These are phyloP conservation scores for Globisporangium canariense DNA, from an alignment of 352 stramenopile genomes.

Conservation along the genomic window DNA sequence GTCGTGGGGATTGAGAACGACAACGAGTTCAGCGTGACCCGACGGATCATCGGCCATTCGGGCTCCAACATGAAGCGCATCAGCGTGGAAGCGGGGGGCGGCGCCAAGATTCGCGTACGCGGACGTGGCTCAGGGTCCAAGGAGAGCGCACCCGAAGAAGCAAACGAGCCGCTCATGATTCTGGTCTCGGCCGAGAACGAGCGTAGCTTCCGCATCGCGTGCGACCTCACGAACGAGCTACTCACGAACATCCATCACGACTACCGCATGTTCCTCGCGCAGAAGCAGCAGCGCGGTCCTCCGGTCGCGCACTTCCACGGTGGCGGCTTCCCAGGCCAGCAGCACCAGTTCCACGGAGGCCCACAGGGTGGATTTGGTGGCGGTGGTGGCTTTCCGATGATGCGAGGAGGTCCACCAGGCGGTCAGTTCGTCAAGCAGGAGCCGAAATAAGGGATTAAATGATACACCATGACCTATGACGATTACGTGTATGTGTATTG, in stretches of 20 bases:
- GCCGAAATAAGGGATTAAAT: conserved; percentile 4
- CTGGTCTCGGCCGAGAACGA: conserved; percentile 85
- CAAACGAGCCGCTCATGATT: conserved; percentile 78
- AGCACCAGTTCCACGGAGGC: conserved; percentile 13
- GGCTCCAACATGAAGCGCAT: conserved; percentile 88
- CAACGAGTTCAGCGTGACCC: conserved; percentile 80
- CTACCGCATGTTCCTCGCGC: conserved; percentile 62
- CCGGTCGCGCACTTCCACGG: conserved; percentile 18
- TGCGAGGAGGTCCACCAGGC: conserved; percentile 13
- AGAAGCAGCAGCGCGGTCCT: conserved; percentile 18
- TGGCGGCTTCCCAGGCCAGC: conserved; percentile 5
- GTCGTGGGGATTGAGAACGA: conserved; percentile 85
- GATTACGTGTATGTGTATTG: not conserved
- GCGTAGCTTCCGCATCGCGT: conserved; percentile 77
- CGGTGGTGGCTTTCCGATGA: conserved; percentile 8
- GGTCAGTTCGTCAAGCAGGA: conserved; percentile 15
- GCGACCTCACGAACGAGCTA: conserved; percentile 60
- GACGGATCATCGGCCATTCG: conserved; percentile 75
- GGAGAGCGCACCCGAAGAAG: conserved; percentile 64
- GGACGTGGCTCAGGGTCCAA: conserved; percentile 77
- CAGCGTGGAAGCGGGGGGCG: conserved; percentile 70
- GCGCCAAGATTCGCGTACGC: conserved; percentile 84
- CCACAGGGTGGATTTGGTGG: conserved; percentile 2
- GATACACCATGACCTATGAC: not conserved
- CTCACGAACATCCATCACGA: conserved; percentile 73